Base-by-base conservation (phyloP, 768 basidiomycete species). In the Tricholoma flavovirens region DNA sequence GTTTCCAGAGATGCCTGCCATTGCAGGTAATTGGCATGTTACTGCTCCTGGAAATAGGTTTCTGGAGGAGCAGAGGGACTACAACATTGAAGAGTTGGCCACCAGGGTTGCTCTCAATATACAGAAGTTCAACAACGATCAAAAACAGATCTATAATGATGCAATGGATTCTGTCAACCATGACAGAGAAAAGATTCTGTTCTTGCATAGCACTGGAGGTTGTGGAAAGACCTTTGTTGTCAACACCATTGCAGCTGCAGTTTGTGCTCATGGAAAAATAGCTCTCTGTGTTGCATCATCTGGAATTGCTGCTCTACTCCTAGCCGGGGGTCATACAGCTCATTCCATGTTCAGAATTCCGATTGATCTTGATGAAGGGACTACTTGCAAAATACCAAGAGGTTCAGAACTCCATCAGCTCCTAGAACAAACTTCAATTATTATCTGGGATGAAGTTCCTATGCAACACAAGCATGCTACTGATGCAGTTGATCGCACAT, bases 291-390 rank as follows among this genome's bases (percentile, higher is more conserved):
- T 73, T 36, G 76, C 76, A 15, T 77, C 76, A 4, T 75, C 76
- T 54, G 75, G 75, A 4, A 71, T 79, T 58, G 70, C 75, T 15
- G 66, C 77, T 8, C 66, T 80, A 12, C 64, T 82, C 2, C 62
- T 74, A 4, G 61, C 58, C 17, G 71, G 76, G 30, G 80, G 79
- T 5, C 61, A 69, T 0, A 83, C 80, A 26, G 68, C 77, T 3
- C 78, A 83, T 61, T 80, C 76, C 0, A 58, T 33, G 0, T 81
- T 81, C 67, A 77, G 78, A 55, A 77, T 81, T 53, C 81, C 78
- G 2, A 68, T 81, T 4, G 30, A 32, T 5, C 30, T 32, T 8
- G 30, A 32, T 32, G 30, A 70, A 2, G 43, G 53, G 0, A 70
- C 69, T 1, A 54, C 57, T 0, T 78, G 74, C 60, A 57, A 12